phyloP scores from a whole-genome alignment of 1,139 yeast genomes.

The Candida albicans region DNA sequence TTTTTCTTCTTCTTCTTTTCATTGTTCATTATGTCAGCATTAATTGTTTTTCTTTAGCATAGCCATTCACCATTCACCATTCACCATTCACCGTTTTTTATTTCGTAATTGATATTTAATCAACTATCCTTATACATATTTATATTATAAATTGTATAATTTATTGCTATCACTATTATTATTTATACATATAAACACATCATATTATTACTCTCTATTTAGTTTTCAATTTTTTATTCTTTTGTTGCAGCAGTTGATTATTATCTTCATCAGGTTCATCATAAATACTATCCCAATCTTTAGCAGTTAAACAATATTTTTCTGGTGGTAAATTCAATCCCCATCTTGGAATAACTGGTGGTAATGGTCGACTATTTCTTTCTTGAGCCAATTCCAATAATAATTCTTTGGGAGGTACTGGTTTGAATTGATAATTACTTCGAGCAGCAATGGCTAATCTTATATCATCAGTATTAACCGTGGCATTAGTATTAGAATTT shows the following conservation, averaged over 20 bases:
- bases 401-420: conserved; percentile 92
- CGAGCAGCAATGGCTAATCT: conserved; percentile 91
- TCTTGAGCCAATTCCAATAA: conserved; percentile 89
- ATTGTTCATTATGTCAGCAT: neutral
- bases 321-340: conserved; percentile 96
- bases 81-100: no score
- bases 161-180: neutral
- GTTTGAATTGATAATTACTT: conserved; percentile 92
- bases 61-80: neutral
- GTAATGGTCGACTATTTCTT: conserved; percentile 83
- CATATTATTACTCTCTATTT: neutral
- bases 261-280: conserved; percentile 34
- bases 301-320: conserved; percentile 88
- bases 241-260: conserved; percentile 6
- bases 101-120: no score
- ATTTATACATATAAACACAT: neutral
- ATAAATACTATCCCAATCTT: conserved; percentile 60
- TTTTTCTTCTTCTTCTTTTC: neutral
- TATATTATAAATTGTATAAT: neutral
- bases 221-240: conserved; percentile 9
- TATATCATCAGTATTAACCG: conserved; percentile 82
- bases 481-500: conserved; percentile 41
- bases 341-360: conserved; percentile 89
- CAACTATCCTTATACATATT: neutral
- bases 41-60: neutral